Percentiles rank a stretch among this genome's conserved stretches.
phyloP scores from a whole-genome alignment of 805 yeast genomes.

The Yarrowia deformans region DNA sequence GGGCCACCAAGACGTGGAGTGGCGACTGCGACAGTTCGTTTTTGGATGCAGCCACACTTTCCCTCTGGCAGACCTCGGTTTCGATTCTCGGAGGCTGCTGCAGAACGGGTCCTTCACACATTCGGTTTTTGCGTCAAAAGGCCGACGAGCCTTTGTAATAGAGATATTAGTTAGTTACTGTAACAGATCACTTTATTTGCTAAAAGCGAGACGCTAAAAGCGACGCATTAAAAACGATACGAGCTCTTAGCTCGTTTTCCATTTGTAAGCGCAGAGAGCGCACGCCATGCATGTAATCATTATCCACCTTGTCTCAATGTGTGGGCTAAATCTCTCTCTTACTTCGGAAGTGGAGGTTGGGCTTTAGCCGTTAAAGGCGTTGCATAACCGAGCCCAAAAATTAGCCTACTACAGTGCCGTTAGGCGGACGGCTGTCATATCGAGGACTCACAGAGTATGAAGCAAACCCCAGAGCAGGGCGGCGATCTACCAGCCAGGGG shows the following conservation, averaged over 20 bases:
- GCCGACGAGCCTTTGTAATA: not conserved
- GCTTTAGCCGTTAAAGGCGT: conserved; percentile 8
- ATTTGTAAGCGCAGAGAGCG: conserved; percentile 15
- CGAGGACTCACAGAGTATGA: not conserved
- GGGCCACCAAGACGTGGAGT: conserved; percentile 55
- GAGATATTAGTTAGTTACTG: no score
- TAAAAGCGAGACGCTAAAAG: not conserved
- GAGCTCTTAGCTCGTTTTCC: not conserved
- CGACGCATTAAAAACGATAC: conserved; percentile 14
- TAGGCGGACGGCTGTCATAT: no score
- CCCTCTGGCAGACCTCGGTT: conserved; percentile 51
- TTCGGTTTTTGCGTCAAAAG: conserved; percentile 41
- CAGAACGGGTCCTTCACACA: conserved; percentile 65
- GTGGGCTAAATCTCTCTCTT: no score
- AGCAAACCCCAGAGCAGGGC: conserved; percentile 16
- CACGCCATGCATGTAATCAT: conserved; percentile 3
- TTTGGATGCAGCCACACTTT: conserved; percentile 58
- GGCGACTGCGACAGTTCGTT: conserved; percentile 37
- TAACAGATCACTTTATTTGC: not conserved
- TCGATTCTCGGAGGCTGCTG: conserved; percentile 77
- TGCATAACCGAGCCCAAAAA: conserved; percentile 7
- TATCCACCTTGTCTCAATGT: no score
- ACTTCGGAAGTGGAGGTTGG: not conserved
- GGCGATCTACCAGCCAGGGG: conserved; percentile 12
- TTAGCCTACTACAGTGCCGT: not conserved